Base-by-base conservation (phyloP, 495 filamentous ascomycete genomes). In the Aspergillus baeticus region DNA sequence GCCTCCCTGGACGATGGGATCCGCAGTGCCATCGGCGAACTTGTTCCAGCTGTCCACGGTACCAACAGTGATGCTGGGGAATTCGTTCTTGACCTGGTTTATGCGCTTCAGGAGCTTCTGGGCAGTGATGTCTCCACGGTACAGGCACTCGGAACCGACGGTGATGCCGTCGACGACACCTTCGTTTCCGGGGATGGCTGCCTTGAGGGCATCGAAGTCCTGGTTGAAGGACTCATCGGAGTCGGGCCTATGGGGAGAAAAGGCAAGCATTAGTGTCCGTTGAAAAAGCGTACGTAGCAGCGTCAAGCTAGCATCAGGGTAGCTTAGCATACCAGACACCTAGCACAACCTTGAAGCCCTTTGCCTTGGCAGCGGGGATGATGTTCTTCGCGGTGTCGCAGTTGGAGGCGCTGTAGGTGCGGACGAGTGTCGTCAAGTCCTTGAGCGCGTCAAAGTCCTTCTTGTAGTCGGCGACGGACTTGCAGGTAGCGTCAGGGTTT, bases 21-120 rank as follows among this genome's bases (percentile, higher is more conserved):
- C 84, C 8, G 84, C 89, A 38, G 86, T 88, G 35, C 86, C 87
- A 66, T 91, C 87, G 36, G 81, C 79, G 63, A 80, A 87, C 71
- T 88, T 90, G 77, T 92, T 92, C 89, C 89, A 93, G 67, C 79
- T 84, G 73, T 93, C 89, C 5, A 88, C 89, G 17, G 87, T 91
- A 51, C 89, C 89, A 35, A 92, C 80, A 64, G 82, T 83, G 60
- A 85, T 69, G 23, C 63, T 70, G 42, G 67, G 80, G 63, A 80
- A 83, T 41, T 73, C 67, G 13, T 69, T 66, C 69, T 83, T 80
- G 23, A 88, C 79, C 39, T 82, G 77, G 45, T 82, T 68, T 68
- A 92, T 90, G 62, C 85, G 84, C 33, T 65, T 68, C 54, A 84
- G 68, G 36, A 93, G 83, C 58, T 84, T 66, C 8, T 73, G 65